A percentile compares a stretch with the other conserved stretches of the same genome.
Evolutionary conservation across 2,329 filamentous ascomycete genomes (phyloP).

Genomic region (Colletotrichum chrysophilum): DNA sequence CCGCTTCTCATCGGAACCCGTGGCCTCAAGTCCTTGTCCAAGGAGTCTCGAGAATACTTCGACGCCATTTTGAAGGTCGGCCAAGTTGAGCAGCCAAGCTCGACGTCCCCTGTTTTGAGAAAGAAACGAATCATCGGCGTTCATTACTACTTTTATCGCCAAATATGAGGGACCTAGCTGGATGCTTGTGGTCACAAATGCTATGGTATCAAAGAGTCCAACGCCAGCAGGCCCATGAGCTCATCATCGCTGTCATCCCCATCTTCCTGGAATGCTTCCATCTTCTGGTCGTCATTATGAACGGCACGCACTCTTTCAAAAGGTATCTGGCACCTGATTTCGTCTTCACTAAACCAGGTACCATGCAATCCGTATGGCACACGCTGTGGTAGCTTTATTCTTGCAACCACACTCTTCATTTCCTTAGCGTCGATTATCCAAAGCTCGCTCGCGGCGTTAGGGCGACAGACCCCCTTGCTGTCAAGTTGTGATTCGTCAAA

Average conservation of each 20-base stretch:
- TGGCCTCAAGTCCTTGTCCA: background rate
- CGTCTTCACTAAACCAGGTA: constrained; percentile 61
- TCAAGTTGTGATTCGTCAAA: constrained; percentile 72
- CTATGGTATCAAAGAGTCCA: constrained; percentile 2
- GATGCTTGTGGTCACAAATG: background rate
- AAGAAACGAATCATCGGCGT: background rate
- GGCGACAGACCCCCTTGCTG: constrained; percentile 46
- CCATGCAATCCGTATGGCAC: constrained; percentile 75
- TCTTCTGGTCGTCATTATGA: background rate
- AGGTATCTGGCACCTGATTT: constrained; percentile 53
- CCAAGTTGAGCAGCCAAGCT: background rate
- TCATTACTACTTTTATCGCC: background rate
- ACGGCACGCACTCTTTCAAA: constrained; percentile 13
- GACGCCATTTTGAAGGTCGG: background rate
- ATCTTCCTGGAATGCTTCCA: background rate
- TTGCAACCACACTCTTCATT: constrained; percentile 66
- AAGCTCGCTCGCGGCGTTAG: constrained; percentile 60
- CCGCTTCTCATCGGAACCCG: background rate
- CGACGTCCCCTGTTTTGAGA: background rate
- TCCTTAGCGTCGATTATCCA: constrained; percentile 71
- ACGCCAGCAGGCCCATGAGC: background rate
- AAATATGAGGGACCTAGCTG: background rate
- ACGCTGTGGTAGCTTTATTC: constrained; percentile 65
- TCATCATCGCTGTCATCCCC: background rate
- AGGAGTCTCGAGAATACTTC: background rate